These are phyloP conservation scores for Calcarisporium arbuscula DNA, from an alignment of 2,329 filamentous ascomycete species.

Conservation along the genomic window DNA sequence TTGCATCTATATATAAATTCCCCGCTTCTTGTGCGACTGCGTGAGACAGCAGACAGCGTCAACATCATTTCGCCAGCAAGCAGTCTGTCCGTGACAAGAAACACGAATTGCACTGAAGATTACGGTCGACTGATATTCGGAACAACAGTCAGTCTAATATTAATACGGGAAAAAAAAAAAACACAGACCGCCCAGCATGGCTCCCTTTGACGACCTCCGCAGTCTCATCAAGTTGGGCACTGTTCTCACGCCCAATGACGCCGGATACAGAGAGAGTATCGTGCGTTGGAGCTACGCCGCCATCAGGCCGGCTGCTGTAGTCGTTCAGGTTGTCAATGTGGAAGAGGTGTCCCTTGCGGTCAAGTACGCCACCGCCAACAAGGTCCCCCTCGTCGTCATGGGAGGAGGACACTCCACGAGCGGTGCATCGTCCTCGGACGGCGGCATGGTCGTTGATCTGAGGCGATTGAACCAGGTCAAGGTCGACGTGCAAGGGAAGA, in stretches of 20 bases:
- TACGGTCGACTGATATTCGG: too few relatives aligned
- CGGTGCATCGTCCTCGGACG: constrained; percentile 41
- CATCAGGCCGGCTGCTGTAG: constrained; percentile 31
- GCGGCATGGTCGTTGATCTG: constrained; percentile 49
- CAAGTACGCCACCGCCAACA: constrained; percentile 19
- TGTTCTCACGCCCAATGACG: constrained; percentile 25
- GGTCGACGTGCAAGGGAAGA: constrained; percentile 36
- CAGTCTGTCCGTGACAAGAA: too few relatives aligned
- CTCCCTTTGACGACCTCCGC: constrained; percentile 10
- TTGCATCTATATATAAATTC: too few relatives aligned
- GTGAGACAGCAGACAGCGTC: too few relatives aligned
- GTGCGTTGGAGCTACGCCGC: constrained; percentile 30
- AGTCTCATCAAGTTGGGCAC: constrained; percentile 16
- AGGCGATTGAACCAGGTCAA: constrained; percentile 40
- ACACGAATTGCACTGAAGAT: too few relatives aligned
- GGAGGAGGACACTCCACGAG: constrained; percentile 51
- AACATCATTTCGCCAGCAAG: too few relatives aligned
- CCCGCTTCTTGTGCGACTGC: too few relatives aligned
- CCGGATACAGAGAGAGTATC: constrained; percentile 27
- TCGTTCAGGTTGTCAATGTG: constrained; percentile 31
- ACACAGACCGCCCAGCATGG: constrained; percentile 4
- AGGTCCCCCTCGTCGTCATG: constrained; percentile 43
- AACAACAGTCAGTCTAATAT: too few relatives aligned
- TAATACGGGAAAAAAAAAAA: too few relatives aligned
- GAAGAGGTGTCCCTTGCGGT: constrained; percentile 24